Evolutionary conservation across 805 yeast species (phyloP), one percentile per base, ranked within the genome.

Genomic region (Spathaspora hagerdaliae): DNA sequence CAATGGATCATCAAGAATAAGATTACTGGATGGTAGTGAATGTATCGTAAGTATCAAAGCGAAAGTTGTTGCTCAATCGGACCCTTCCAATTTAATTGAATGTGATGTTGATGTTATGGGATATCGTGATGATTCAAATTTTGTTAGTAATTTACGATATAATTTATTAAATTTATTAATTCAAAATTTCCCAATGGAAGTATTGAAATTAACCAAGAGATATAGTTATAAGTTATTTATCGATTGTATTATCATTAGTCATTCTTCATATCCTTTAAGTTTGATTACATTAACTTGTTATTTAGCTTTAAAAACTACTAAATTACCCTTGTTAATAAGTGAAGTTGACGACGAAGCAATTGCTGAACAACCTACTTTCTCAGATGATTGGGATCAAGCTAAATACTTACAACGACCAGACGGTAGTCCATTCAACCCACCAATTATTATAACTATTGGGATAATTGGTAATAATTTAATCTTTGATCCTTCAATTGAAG

Each of bases 21-120:
- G 90, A 51, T 77, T 89, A 31, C 77, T 86, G 41, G 98, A 92
- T 63, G 98, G 99, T 19, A 81, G 89, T 50, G 98, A 94, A 65
- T 89, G 96, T 56, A 84, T 94, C 31, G 92, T 89, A 5, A 94
- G 97, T 58, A 77, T 92, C 40, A 94, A 94, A 65, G 80, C 91
- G 10, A 85, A 86, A 56, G 97, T 91, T 3, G 86, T 87, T 12
- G 3, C 12, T 3, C 9, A 9, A 9, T 9, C 32, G 12, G 51
- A 58, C 42, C 48, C 64, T 50, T 48, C 54, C 29, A 80, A 77
- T 14, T 65, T 88, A 33, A 69, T 91, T 8, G 81, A 82, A 38
- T 82, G 90, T 27, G 96, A 87, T 44, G 81, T 92, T 12, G 96
- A 87, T 55, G 77, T 86, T n/a, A 77, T 83, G 15, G 94, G 94